Conservation (phyloP, 2,329 filamentous ascomycete species). For the Botrytis deweyae region DNA sequence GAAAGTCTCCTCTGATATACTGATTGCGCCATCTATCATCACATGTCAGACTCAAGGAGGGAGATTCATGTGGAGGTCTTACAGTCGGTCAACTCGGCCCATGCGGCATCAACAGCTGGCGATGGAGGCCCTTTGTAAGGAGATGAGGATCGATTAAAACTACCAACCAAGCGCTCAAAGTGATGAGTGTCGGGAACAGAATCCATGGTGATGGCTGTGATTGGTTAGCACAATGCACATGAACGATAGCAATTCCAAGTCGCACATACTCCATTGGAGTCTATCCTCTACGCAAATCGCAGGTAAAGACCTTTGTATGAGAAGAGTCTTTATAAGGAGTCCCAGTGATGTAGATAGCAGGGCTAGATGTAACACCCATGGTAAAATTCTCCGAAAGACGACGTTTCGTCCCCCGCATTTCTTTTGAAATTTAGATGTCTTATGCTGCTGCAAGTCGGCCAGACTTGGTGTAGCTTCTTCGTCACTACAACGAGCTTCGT, state of each 20-base stretch:
- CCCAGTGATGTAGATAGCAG: constrained; percentile 4
- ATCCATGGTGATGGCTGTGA: constrained; percentile 8
- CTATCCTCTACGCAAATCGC: constrained; percentile 13
- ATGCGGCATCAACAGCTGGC: constrained; percentile 19
- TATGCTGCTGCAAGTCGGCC: not conserved
- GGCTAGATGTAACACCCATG: not conserved
- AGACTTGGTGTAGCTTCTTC: not conserved
- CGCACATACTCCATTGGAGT: constrained; percentile 16
- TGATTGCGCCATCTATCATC: constrained; percentile 10
- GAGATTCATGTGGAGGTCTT: not conserved
- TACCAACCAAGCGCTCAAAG: constrained; percentile 14
- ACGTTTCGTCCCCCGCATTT: not conserved
- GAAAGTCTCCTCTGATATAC: constrained; percentile 13
- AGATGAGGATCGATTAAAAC: constrained; percentile 19
- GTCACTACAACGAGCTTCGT: not conserved
- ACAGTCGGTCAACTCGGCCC: constrained; percentile 13
- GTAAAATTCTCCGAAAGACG: not conserved
- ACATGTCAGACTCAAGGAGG: not conserved
- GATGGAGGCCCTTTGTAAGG: constrained; percentile 19
- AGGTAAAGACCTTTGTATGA: constrained; percentile 12
- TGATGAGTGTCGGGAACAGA: constrained; percentile 6
- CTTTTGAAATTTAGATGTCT: not conserved
- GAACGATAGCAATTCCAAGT: not conserved
- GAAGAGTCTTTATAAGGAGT: not conserved
- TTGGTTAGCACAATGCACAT: not conserved